Conservation (phyloP, 179 eudicot genomes). For the Spinacia oleracea region DNA sequence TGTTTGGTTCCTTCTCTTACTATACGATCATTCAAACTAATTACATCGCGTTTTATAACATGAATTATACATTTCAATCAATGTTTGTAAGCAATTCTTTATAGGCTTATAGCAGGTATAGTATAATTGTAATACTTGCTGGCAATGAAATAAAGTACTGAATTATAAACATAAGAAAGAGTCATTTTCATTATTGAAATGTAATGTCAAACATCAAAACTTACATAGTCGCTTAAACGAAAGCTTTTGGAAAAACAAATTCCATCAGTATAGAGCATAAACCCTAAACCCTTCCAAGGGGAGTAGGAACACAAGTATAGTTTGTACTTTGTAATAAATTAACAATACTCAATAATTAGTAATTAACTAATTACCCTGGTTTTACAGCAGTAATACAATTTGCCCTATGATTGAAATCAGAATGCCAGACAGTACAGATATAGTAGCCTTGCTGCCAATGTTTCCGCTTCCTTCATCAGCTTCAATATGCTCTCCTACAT, state of each 20-base stretch:
- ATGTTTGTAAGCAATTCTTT: not conserved
- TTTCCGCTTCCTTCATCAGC: constrained; percentile 28
- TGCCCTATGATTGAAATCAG: constrained; percentile 32
- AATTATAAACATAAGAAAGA: not conserved
- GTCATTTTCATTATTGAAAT: too few species aligned
- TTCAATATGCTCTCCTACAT: constrained; percentile 57
- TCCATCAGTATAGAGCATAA: not conserved
- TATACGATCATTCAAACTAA: not conserved
- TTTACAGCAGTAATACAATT: constrained; percentile 27
- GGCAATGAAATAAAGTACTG: not conserved
- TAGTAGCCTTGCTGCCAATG: constrained; percentile 25
- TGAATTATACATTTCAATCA: not conserved
- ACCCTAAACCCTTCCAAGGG: too few species aligned
- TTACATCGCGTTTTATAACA: not conserved
- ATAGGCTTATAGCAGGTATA: not conserved
- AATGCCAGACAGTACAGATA: constrained; percentile 29
- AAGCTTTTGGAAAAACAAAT: too few species aligned
- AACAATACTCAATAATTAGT: not conserved
- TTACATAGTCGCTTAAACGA: too few species aligned
- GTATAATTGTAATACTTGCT: not conserved
- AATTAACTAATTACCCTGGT: not conserved
- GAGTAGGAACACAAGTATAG: not conserved
- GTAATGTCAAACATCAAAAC: not conserved
- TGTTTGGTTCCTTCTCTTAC: not conserved
- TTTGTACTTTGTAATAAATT: not conserved